Conservation (phyloP, 148 eudicot species). For the Amaranthus palmeri region DNA sequence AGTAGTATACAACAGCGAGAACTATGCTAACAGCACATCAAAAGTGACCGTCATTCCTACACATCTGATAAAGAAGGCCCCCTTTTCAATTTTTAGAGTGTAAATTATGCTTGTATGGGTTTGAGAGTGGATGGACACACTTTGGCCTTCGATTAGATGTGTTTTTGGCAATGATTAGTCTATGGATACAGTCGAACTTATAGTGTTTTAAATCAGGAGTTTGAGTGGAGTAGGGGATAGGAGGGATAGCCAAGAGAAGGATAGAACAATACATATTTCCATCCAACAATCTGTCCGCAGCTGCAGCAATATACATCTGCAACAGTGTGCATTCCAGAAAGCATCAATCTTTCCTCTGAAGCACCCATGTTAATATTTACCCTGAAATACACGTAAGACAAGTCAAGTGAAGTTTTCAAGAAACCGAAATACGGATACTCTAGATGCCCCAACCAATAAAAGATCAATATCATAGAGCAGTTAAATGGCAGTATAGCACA, state of each 20-base stretch:
- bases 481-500: not conserved
- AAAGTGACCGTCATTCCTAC: too few relatives aligned
- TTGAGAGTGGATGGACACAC: not conserved
- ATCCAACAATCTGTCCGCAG: slow-evolving; percentile 85
- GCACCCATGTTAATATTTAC: slow-evolving; percentile 56
- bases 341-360: slow-evolving; percentile 67
- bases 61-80: too few relatives aligned
- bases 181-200: not conserved
- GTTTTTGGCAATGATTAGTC: not conserved
- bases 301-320: slow-evolving; percentile 81
- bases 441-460: not conserved
- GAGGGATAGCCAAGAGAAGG: slow-evolving; percentile 12
- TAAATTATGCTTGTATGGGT: not conserved
- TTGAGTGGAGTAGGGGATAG: not conserved
- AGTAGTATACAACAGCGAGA: too few relatives aligned
- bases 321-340: slow-evolving; percentile 82
- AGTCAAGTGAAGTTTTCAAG: not conserved
- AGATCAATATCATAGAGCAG: not conserved
- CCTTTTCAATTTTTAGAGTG: not conserved
- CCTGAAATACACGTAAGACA: slow-evolving; percentile 29
- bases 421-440: not conserved
- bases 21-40: too few relatives aligned
- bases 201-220: not conserved
- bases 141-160: not conserved
- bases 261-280: slow-evolving; percentile 75